Base-by-base conservation (phyloP, 192 early-diverging fungal species). In the Entomortierella beljakovae region DNA sequence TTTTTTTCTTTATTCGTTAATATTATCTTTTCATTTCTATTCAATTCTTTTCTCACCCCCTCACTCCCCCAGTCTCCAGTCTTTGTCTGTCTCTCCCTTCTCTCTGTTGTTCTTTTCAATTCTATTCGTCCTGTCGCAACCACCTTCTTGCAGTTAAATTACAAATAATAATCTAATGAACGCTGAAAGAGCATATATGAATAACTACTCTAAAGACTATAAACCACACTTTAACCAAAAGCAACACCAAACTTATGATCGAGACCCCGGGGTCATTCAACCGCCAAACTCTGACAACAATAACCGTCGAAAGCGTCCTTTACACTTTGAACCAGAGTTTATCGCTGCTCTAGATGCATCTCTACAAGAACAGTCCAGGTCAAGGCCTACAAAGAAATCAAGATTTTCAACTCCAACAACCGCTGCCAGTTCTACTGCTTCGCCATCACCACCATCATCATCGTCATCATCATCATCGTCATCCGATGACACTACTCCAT, bases 311-410 rank as follows among this genome's bases (percentile, higher is more conserved):
- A 79, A 79, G 32, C 74, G 67, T 7, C 43, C 74, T 0, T 49
- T 79, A 20, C 54, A 69, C 55, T 79, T 79, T 64, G 74, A 79
- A 35, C 74, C 74, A 32, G 74, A 79, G 25, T 79, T 79, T 32
- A 9, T 64, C 28, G 60, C 60, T 13, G 74, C 74, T 6, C 49
- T 79, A 9, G 74, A 79, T 29, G 61, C 74, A 4, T 69, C 75
- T 6, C 49, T 70, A 3, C 31, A 70, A 2, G 66, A 69, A n/a
- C 53, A 48, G 25, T 10, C 54, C 23, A 55, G 64, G 34, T 51
- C 64, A 26, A 26, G 52, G 15, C 62, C 55, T 4, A 29, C 18
- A 37, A 70, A 63, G 54, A 70, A 60, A 15, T 29, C 51, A 0
- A 38, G 46, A 16, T 38, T 56, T 13, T 55, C 67, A 28, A 29